Conservation (phyloP, 192 early-diverging fungal genomes). For the Rhizophagus prolifer region DNA sequence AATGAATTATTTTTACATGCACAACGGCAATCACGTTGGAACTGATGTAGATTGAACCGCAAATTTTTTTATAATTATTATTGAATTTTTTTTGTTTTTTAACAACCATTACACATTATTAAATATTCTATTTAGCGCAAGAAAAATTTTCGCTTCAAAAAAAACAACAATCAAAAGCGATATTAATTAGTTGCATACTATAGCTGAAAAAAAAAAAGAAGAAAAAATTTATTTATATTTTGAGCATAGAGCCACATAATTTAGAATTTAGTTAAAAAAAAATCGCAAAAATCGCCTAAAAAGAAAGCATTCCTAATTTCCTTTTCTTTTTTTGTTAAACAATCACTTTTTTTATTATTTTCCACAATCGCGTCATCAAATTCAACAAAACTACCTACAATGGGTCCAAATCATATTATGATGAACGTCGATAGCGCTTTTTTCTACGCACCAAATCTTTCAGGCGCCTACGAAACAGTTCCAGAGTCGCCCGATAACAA, state of each 20-base stretch:
- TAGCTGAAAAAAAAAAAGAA: neutral
- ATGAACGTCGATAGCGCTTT: conserved; percentile 25
- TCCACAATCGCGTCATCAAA: neutral
- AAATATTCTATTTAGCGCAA: no score
- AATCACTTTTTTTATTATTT: neutral
- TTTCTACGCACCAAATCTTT: conserved; percentile 13
- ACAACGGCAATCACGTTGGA: conserved; percentile 12
- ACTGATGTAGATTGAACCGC: conserved; percentile 20
- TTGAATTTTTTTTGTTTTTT: neutral
- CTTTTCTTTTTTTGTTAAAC: conserved; percentile 16
- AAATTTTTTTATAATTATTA: neutral
- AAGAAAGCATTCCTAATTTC: conserved; percentile 12
- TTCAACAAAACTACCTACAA: neutral
- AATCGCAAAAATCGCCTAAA: neutral
- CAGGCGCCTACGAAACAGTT: neutral
- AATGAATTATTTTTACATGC: conserved; percentile 23
- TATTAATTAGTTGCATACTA: neutral
- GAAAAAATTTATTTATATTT: neutral
- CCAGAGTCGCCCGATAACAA: conserved; percentile 8
- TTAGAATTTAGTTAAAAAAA: neutral
- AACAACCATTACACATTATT: neutral
- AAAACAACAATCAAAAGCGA: neutral
- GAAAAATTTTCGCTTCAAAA: no score
- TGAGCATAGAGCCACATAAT: neutral
- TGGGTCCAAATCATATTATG: conserved; percentile 29